Conservation (phyloP, 1,284 basidiomycete genomes). For the Cryptococcus sp. region DNA sequence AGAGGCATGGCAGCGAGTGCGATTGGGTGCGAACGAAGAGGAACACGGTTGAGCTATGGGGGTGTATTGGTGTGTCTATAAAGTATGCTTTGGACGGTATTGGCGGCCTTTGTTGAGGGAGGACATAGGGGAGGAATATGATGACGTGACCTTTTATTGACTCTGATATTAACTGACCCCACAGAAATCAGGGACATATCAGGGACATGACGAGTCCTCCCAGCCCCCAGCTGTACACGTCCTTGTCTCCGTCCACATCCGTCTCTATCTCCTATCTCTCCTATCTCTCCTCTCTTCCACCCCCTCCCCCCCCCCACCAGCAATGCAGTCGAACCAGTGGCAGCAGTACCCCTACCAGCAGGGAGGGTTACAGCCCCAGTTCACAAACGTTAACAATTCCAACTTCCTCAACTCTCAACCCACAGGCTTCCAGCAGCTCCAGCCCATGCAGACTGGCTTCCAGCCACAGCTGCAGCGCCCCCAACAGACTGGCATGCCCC, state of each 20-base stretch:
- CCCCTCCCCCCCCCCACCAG: neutral
- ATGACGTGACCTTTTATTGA: no score
- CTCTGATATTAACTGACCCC: no score
- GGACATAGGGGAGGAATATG: no score
- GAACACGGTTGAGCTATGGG: neutral
- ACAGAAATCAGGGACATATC: no score
- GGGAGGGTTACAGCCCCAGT: slow-evolving; percentile 26
- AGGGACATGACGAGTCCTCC: neutral
- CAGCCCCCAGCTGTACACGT: neutral
- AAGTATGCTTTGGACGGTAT: neutral
- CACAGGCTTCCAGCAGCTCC: slow-evolving; percentile 40
- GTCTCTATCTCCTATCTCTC: neutral
- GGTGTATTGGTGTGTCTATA: no score
- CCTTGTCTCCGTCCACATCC: neutral
- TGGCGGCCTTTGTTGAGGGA: neutral
- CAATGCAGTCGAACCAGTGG: slow-evolving; percentile 33
- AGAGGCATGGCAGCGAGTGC: slow-evolving; percentile 28
- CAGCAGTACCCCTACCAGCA: slow-evolving; percentile 19
- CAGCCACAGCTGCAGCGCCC: slow-evolving; percentile 25
- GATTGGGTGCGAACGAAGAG: neutral
- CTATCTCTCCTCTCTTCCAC: neutral
- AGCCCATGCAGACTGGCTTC: slow-evolving; percentile 57
- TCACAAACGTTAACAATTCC: slow-evolving; percentile 29
- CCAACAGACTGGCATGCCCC: slow-evolving; percentile 11
- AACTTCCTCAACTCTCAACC: slow-evolving; percentile 30